Evolutionary conservation across 306 rosid species (phyloP), one percentile per base, ranked within the genome.

Genomic region (Coriaria nepalensis): DNA sequence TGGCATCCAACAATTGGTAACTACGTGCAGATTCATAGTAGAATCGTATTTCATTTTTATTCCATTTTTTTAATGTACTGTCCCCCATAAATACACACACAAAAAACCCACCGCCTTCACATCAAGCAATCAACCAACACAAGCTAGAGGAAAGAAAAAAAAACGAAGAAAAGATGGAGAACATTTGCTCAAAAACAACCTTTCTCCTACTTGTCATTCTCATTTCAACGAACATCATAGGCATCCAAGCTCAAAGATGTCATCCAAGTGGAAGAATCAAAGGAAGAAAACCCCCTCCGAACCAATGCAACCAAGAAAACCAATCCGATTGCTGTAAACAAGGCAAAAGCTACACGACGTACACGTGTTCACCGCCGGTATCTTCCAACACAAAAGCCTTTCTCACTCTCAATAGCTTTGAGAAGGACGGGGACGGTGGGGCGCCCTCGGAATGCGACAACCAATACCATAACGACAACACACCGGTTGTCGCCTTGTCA

Each of bases 341-440:
- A n/a, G 75, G 75, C 5, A 50, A 60, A 52, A 20, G 43, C 36
- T 75, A 66, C 47, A 33, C 62, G 0, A 62, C 67, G 2, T 79
- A 60, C 29, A 50, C 50, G 0, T 79, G 87, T 43, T 79, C 75
- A 0, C 80, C 73, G 0, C 45, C 51, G 0, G 50, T 79, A 34
- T 57, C 71, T 0, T 9, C 33, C 6, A 13, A 61, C 45, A 72
- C 73, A 5, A 59, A 58, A 6, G 93, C 82, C 10, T 32, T 6
- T 0, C 54, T 78, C 45, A 82, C 86, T 2, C 44, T 75, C 0
- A 78, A 72, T 12, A 59, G 77, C 42, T 74, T 74, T 2, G 38
- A 76, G 9, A 44, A 62, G 14, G 71, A 65, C 6, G 79, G 77
- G 11, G 82, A 79, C 11, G 78, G 82, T 0, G 72, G 70, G 0